Evolutionary conservation across 345 rosid species (phyloP), one percentile per base, ranked within the genome.

Genomic region (Gossypium ekmanianum): DNA sequence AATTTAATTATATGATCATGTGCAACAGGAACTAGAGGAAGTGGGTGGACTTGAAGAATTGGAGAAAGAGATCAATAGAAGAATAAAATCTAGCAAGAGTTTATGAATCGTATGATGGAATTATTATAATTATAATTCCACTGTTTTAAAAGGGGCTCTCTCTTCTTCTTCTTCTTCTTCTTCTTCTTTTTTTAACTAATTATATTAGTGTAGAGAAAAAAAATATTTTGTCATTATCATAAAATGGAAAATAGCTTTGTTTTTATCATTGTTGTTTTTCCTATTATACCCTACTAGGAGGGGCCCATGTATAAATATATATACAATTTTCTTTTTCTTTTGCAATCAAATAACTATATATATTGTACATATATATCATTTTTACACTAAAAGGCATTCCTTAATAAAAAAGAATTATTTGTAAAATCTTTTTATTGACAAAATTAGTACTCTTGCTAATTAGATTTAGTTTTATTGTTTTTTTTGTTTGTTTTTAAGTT

Each of bases 1-100:
- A 4, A 34, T 34, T 34, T 4, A 34, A 34, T 34, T 34, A 5
- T 27, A n/a, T 5, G 52, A 4, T 26, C 4, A 50, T 45, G 63
- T 61, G 78, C 71, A 73, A 39, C 81, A 92, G 98, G 98, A 92
- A 79, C 11, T 94, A 14, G 94, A 90, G 77, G 83, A 85, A 79
- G 93, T 85, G 7, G 97, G 92, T 77, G 98, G 98, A 11, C 26
- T 67, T 11, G 94, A 90, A 75, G 98, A 89, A 78, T 64, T 94
- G 81, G 91, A 87, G 79, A 92, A 87, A 80, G 97, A 88, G 84
- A 83, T 94, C 44, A 80, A 63, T 2, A 81, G 86, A 81, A 87
- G 96, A 68, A 84, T 77, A 39, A 92, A 83, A 77, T 70, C 80
- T 20, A 82, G 77, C 85, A 86, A 75, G 68, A 64, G 73, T 20